Evolutionary conservation across 2,329 filamentous ascomycete genomes (phyloP), one percentile per base, ranked within the genome.

Genomic region (Blastomyces emzantsi): DNA sequence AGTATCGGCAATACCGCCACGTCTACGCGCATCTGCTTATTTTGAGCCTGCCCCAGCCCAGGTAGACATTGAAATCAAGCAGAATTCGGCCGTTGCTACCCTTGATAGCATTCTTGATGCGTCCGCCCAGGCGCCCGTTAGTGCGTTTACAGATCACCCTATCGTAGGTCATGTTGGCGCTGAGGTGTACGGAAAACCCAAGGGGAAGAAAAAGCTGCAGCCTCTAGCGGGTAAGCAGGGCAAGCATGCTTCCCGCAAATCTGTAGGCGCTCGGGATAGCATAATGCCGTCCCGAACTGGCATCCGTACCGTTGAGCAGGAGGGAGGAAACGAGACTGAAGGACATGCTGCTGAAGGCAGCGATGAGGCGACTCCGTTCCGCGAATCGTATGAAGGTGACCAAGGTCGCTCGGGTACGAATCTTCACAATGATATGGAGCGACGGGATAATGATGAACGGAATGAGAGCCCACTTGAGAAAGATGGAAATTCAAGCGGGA

Each of bases 31-130:
- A n/a, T 96, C 88, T 70, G 86, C 89, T 36, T 97, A 90, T 76
- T 97, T 97, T 71, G 92, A 97, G 64, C 78, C 80, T 3, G 88
- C 88, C 0, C 80, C 84, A 1, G 73, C 82, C 8, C 70, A 78
- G 1, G 79, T 85, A 55, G 80, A 87, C 59, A 77, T 86, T 49
- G 76, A 84, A 49, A 75, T 86, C 52, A 82, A 84, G 73, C 87
- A 90, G 64, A 88, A 90, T 22, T 97, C 94, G 33, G 92, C 93
- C 13, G 90, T 92, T 72, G 88, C 85, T 52, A 96, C 93, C 0
- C 83, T 99, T 8, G 92, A 99, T 68, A 92, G 87, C 73, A 95
- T 99, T 62, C 82, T 99, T 19, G 89, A 96, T 72, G 94, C 93
- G 8, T 94, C 93, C 2, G 90, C 90, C 2, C 85, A 83, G 65